Evolutionary conservation across 192 early-diverging fungal genomes (phyloP).

Genomic region (Chytriomyces hyalinus): DNA sequence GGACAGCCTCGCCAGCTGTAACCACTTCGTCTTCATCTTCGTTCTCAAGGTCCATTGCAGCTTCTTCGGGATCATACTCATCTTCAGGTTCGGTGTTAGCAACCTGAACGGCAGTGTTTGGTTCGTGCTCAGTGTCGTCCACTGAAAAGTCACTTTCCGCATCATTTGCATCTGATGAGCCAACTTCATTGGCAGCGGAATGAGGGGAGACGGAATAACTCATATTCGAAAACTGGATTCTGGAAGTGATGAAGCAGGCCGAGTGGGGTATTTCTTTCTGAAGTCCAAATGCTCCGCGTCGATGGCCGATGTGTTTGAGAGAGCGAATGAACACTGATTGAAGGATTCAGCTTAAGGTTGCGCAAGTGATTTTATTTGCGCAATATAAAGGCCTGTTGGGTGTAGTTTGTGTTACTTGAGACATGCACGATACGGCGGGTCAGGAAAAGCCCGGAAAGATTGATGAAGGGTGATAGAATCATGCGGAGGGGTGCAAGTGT

Average conservation of each 20-base stretch:
- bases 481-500: background rate
- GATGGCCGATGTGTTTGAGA: background rate
- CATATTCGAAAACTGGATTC: background rate
- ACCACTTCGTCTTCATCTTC: too few species aligned
- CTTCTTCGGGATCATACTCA: slow-evolving; percentile 28
- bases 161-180: background rate
- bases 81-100: background rate
- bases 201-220: background rate
- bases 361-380: background rate
- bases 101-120: background rate
- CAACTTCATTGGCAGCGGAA: background rate
- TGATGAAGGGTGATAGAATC: background rate
- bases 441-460: background rate
- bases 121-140: background rate
- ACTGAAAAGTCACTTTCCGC: background rate
- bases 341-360: background rate
- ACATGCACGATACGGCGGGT: background rate
- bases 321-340: background rate
- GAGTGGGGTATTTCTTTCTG: background rate
- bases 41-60: slow-evolving; percentile 12
- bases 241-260: background rate
- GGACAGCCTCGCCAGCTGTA: too few species aligned
- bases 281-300: background rate
- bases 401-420: background rate
- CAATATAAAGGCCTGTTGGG: background rate